These are phyloP conservation scores for Silene uniflora DNA, from an alignment of 148 eudicot species.

Conservation along the genomic window DNA sequence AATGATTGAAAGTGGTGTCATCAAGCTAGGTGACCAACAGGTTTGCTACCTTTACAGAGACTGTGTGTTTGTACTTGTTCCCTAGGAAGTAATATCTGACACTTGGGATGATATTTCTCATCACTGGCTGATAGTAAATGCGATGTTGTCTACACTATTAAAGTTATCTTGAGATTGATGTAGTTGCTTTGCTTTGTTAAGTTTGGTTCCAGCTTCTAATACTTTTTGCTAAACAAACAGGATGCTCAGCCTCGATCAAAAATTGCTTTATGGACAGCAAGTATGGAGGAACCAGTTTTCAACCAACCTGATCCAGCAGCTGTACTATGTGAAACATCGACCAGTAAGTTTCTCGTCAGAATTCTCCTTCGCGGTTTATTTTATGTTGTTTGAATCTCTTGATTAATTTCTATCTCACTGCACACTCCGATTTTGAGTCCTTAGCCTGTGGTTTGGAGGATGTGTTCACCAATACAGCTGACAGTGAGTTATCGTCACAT, in stretches of 20 bases:
- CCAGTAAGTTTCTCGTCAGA: slow-evolving; percentile 46
- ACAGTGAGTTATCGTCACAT: too few relatives aligned
- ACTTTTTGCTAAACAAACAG: slow-evolving; percentile 29
- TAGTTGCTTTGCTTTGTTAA: too few relatives aligned
- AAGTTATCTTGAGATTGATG: neutral
- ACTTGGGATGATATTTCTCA: too few relatives aligned
- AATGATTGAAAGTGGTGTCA: too few relatives aligned
- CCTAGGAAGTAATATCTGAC: too few relatives aligned
- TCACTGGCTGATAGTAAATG: slow-evolving; percentile 69
- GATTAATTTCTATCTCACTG: slow-evolving; percentile 31
- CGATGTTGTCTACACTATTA: slow-evolving; percentile 53
- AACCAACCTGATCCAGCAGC: slow-evolving; percentile 68
- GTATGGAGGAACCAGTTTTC: slow-evolving; percentile 70
- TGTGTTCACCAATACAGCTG: too few relatives aligned
- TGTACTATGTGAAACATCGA: slow-evolving; percentile 54
- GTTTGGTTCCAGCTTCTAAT: neutral
- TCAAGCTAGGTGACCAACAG: too few relatives aligned
- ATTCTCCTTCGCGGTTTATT: slow-evolving; percentile 4
- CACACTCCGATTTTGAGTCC: too few relatives aligned
- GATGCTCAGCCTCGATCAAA: slow-evolving; percentile 79
- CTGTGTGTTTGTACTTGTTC: too few relatives aligned
- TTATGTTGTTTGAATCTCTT: slow-evolving; percentile 17
- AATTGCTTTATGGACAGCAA: slow-evolving; percentile 84
- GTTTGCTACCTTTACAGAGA: too few relatives aligned
- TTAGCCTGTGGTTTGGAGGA: too few relatives aligned